A percentile compares a stretch with the other conserved stretches of the same genome.
Conservation (phyloP, 2,329 filamentous ascomycete species). For the Hortaea sp. region DNA sequence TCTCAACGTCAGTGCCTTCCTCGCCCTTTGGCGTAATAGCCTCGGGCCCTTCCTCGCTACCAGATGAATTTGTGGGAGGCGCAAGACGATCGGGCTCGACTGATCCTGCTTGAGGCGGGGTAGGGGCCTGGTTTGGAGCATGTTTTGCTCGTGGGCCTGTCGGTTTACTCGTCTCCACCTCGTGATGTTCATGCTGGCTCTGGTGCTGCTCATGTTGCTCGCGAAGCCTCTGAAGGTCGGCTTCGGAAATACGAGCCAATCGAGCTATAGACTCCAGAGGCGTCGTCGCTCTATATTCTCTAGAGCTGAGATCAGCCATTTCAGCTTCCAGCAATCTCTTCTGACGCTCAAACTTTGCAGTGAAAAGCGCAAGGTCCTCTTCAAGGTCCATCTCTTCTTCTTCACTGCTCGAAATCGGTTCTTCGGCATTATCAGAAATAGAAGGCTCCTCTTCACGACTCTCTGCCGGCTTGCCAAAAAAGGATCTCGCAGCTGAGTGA, state of each 20-base stretch:
- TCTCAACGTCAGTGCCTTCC: conserved; percentile 9
- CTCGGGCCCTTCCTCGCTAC: conserved; percentile 22
- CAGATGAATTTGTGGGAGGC: conserved; percentile 16
- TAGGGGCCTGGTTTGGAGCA: conserved; percentile 2
- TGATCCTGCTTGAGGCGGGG: not conserved
- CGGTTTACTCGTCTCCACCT: conserved; percentile 19
- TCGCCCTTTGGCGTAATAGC: conserved; percentile 24
- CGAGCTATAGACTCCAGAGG: conserved; percentile 35
- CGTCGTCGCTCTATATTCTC: conserved; percentile 33
- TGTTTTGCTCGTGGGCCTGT: conserved; percentile 7
- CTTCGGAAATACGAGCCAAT: conserved; percentile 27
- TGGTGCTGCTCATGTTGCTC: conserved; percentile 13
- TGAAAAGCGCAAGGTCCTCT: conserved; percentile 36
- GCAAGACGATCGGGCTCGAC: conserved; percentile 1
- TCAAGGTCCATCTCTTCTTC: conserved; percentile 40
- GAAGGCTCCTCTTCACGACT: conserved; percentile 11
- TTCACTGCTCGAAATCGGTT: conserved; percentile 28
- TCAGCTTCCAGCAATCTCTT: conserved; percentile 35
- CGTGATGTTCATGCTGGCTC: conserved; percentile 8
- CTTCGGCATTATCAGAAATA: conserved; percentile 14
- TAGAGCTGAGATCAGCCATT: conserved; percentile 32
- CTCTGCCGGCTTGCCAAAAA: conserved; percentile 19
- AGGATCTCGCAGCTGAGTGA: conserved; percentile 22
- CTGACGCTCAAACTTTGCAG: conserved; percentile 37
- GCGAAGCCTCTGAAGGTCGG: conserved; percentile 18